These are phyloP conservation scores for Prunus padus DNA, from an alignment of 306 rosid genomes.

Conservation along the genomic window DNA sequence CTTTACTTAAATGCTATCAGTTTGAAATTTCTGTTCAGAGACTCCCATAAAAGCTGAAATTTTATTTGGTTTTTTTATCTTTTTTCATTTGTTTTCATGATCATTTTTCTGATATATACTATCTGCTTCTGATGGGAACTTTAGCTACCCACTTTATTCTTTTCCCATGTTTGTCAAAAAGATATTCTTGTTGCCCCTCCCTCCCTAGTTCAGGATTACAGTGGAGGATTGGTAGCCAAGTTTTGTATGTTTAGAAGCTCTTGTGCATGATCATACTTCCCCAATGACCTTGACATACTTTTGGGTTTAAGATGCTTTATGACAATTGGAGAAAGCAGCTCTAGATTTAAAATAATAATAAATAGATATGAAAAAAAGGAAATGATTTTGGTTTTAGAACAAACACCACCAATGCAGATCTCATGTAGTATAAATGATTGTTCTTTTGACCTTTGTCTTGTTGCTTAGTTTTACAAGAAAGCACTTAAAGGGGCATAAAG, in stretches of 20 bases:
- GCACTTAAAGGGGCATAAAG: slow-evolving; percentile 30
- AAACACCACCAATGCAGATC: slow-evolving; percentile 28
- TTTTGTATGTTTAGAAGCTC: background rate
- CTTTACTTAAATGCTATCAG: slow-evolving; percentile 19
- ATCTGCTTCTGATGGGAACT: slow-evolving; percentile 21
- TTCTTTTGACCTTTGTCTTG: slow-evolving; percentile 32
- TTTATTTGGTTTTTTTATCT: background rate
- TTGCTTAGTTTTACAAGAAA: slow-evolving; percentile 21
- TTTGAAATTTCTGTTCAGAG: slow-evolving; percentile 11
- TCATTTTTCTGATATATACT: slow-evolving; percentile 14
- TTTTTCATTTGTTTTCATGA: slow-evolving; percentile 3
- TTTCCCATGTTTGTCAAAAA: slow-evolving; percentile 36
- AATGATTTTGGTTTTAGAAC: slow-evolving; percentile 21
- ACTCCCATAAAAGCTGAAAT: slow-evolving; percentile 6
- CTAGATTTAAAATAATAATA: background rate
- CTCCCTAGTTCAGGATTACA: slow-evolving; percentile 11
- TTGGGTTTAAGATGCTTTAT: slow-evolving; percentile 24
- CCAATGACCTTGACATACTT: slow-evolving; percentile 16
- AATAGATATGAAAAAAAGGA: background rate
- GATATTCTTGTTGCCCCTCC: slow-evolving; percentile 20
- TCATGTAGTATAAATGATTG: slow-evolving; percentile 23
- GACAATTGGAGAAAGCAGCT: slow-evolving; percentile 11
- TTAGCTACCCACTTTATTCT: slow-evolving; percentile 29
- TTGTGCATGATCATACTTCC: background rate
- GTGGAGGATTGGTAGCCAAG: slow-evolving; percentile 19